A percentile compares a stretch with the other conserved stretches of the same genome.
phyloP scores from a whole-genome alignment of 768 basidiomycete genomes.

The Ramaria sp. region DNA sequence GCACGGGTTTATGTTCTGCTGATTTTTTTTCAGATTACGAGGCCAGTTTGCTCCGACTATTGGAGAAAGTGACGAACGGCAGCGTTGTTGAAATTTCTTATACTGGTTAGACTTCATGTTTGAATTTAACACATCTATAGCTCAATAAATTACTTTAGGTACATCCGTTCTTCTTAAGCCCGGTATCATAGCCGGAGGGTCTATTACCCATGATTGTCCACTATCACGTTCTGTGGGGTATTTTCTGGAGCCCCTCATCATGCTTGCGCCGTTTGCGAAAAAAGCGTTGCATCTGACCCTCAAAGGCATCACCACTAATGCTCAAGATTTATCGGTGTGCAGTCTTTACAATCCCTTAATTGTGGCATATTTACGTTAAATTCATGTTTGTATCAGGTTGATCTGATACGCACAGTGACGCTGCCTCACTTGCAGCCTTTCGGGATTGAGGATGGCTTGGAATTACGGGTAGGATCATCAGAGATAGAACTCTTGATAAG shows the following conservation, averaged over 20 bases:
- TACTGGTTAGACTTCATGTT: conserved; percentile 50
- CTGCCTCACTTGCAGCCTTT: conserved; percentile 86
- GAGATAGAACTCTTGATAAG: background rate
- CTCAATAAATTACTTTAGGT: conserved; percentile 36
- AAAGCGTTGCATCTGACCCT: conserved; percentile 72
- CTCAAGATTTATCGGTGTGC: conserved; percentile 80
- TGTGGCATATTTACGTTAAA: background rate
- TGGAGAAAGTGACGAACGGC: conserved; percentile 91
- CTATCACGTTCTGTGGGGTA: conserved; percentile 86
- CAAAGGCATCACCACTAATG: conserved; percentile 87
- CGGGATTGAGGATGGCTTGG: conserved; percentile 82
- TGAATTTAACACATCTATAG: background rate
- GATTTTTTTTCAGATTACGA: conserved; percentile 61
- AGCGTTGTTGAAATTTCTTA: conserved; percentile 92
- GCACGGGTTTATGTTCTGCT: background rate
- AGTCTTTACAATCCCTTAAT: conserved; percentile 10
- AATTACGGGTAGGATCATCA: conserved; percentile 53
- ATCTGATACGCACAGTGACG: conserved; percentile 82
- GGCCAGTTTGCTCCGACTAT: conserved; percentile 73
- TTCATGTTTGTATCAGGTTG: conserved; percentile 46
- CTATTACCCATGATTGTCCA: conserved; percentile 78
- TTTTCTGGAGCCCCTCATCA: conserved; percentile 82
- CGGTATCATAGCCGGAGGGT: conserved; percentile 81
- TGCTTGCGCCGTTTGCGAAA: conserved; percentile 90
- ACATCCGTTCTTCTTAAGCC: conserved; percentile 89